Base-by-base conservation (phyloP, 208 protist genomes). In the Leishmania turanica region DNA sequence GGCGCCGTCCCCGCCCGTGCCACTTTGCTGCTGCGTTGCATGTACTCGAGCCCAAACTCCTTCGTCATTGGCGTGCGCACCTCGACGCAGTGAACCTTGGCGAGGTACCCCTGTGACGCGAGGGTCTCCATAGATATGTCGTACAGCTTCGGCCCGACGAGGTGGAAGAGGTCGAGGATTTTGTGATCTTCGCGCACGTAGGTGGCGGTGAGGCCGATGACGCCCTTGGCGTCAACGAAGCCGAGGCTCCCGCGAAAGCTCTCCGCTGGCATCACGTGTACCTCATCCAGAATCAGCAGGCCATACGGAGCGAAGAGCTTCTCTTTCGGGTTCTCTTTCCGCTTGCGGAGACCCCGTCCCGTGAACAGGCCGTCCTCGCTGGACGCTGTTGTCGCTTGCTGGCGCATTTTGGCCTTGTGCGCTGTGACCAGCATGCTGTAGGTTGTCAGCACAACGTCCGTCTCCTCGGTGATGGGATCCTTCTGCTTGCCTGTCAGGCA, bases 101-200 rank as follows among this genome's bases (percentile, higher is more conserved):
- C 99, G 40, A 99, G 92, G 80, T 98, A 99, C 17, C 99, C 99
- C 70, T 94, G 88, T 60, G 81, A 87, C 56, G 95, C 91, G 9
- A 99, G 90, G 75, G 99, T 97, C 65, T 99, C 96, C 99, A 99
- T 99, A 69, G 99, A 99, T 0, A 99, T 98, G 70, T 99, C 99
- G 88, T 99, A 99, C 54, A 99, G 90, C 86, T 99, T 99, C 21
- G 99, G 99, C 3, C 99, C 99, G 66, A 99, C 99, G 9, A 99
- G 91, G 87, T 99, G 99, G 72, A 99, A 99, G 2, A 99, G 87
- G 85, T 99, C 98, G 21, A 93, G 87, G 76, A 99, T 99, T 77
- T 97, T 98, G 60, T 99, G 91, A 91, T 99, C 99, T 87, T 99
- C 99, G 24, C 96, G 92, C 15, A 98, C 93, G 80, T 97, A 96